Percentiles rank a stretch among this genome's conserved stretches.
Conservation (phyloP, 352 stramenopile species). For the Peronosclerospora sorghi region DNA sequence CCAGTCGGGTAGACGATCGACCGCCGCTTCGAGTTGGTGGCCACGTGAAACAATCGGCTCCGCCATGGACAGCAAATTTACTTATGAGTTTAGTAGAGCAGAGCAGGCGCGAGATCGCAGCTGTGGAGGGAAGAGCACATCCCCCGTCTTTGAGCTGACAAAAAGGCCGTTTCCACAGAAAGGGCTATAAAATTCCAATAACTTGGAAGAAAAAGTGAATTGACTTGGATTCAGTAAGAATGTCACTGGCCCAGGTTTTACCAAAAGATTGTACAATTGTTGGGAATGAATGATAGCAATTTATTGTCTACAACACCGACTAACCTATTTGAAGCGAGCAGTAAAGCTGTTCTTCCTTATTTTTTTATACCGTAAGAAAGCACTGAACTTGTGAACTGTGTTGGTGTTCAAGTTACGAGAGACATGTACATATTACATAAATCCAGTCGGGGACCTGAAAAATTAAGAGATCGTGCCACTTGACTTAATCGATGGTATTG, state of each 20-base stretch:
- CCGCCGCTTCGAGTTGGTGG: conserved; percentile 50
- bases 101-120: conserved; percentile 9
- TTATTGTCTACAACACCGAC: no score
- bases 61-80: conserved; percentile 19
- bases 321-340: no score
- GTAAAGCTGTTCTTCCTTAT: no score
- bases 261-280: neutral
- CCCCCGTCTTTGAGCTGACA: conserved; percentile 13
- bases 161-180: conserved; percentile 5
- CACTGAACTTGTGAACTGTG: no score
- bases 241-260: neutral
- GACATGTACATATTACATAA: no score
- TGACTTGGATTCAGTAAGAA: neutral
- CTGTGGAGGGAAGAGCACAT: conserved; percentile 14
- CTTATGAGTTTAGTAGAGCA: conserved; percentile 7
- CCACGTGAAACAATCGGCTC: conserved; percentile 32
- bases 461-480: no score
- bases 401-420: no score
- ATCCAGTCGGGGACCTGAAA: no score
- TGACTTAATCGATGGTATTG: no score
- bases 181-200: neutral
- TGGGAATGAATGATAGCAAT: neutral
- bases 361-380: no score
- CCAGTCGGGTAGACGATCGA: conserved; percentile 55
- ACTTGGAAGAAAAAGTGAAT: neutral